Evolutionary conservation across 2,329 filamentous ascomycete species (phyloP), one percentile per base, ranked within the genome.

Genomic region (Botryosphaeria agaves): DNA sequence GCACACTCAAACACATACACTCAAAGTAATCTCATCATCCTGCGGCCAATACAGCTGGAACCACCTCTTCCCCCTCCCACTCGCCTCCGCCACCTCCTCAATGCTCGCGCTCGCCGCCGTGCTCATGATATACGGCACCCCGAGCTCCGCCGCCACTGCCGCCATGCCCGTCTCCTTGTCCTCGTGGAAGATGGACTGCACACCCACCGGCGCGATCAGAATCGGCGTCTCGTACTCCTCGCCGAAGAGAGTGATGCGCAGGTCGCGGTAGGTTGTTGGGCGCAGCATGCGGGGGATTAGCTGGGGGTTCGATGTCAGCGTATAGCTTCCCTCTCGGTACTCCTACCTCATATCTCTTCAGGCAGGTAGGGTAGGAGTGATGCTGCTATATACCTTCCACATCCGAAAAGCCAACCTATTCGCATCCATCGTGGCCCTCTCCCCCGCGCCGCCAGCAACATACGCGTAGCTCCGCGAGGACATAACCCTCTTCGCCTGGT

Each of bases 21-120:
- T n/a, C n/a, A n/a, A 54, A 0, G 76, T 82, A 32, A 82, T 57
- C 3, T 73, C 66, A 31, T 82, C 64, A 32, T 69, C 72, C 61
- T 60, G 55, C 0, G 77, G 76, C 73, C 76, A 82, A 53, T 84
- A 84, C 0, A 84, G 62, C 45, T 84, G 78, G 46, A 66, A 84
- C 74, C 75, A 84, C 7, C 74, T 57, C 18, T 64, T 57, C 2
- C 38, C 43, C 4, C 64, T 52, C 0, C 64, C 65, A 30, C 64
- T 70, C 0, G 69, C 70, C 5, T 56, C 43, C 0, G 71, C 73
- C 0, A 80, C 65, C 29, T 81, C 67, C 45, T 81, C 76, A 34
- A 82, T 75, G 1, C 64, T 65, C 18, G 64, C 60, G 2, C 65
- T 65, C 3, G 70, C 64, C 1, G 76, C 75, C 2, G 76, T 81